Conservation (phyloP, 306 rosid genomes). For the Bauhinia variegata region DNA sequence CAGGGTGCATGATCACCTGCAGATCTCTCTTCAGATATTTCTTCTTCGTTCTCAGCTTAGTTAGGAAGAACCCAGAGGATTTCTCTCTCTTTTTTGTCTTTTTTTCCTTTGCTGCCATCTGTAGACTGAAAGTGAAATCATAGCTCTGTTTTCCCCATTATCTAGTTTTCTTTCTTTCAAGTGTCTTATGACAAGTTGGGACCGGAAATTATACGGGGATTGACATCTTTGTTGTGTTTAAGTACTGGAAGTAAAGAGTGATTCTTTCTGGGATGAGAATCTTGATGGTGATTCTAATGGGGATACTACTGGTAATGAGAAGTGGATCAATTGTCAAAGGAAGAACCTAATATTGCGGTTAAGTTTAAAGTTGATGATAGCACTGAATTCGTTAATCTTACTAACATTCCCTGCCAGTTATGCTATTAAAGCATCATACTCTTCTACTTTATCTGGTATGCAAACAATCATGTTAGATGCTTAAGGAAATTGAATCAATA, state of each 20-base stretch:
- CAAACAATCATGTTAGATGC: slow-evolving; percentile 24
- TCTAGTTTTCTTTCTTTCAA: slow-evolving; percentile 27
- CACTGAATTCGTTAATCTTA: slow-evolving; percentile 52
- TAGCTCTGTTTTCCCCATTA: slow-evolving; percentile 12
- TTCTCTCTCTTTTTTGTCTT: no score
- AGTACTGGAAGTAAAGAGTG: slow-evolving; percentile 71
- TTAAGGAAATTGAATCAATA: slow-evolving; percentile 22
- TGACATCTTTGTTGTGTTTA: slow-evolving; percentile 37
- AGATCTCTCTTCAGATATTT: slow-evolving; percentile 36
- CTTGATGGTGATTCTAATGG: slow-evolving; percentile 53
- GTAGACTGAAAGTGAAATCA: neutral
- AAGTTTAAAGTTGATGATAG: slow-evolving; percentile 54
- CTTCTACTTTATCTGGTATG: slow-evolving; percentile 62
- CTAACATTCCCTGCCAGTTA: slow-evolving; percentile 73
- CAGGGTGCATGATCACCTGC: slow-evolving; percentile 38
- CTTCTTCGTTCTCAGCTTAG: neutral
- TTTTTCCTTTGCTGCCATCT: neutral
- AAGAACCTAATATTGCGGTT: slow-evolving; percentile 60
- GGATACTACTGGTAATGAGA: slow-evolving; percentile 46
- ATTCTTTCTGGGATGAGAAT: slow-evolving; percentile 45
- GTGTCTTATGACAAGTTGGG: slow-evolving; percentile 22
- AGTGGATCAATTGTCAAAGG: slow-evolving; percentile 49
- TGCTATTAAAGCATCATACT: slow-evolving; percentile 59
- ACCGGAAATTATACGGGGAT: neutral
- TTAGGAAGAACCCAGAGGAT: neutral